These are phyloP conservation scores for Lasiodiplodia hormozganensis DNA, from an alignment of 2,329 filamentous ascomycete species.

Conservation along the genomic window DNA sequence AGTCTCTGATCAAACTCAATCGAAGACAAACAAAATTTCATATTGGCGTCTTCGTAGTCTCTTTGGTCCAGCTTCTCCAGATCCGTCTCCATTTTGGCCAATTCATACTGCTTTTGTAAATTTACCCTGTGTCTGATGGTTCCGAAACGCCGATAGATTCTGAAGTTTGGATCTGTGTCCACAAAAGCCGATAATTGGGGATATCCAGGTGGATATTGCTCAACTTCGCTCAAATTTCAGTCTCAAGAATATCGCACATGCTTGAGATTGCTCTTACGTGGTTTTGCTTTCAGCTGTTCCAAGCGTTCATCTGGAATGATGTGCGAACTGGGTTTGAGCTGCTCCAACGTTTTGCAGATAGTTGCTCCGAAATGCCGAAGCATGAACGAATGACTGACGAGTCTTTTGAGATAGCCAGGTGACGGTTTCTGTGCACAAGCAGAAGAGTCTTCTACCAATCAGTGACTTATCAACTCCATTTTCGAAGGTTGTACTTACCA, in stretches of 20 bases:
- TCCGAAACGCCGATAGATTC: constrained; percentile 31
- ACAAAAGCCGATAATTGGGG: constrained; percentile 30
- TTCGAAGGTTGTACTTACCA: no score
- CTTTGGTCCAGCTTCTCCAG: background rate
- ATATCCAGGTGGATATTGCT: constrained; percentile 29
- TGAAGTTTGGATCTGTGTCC: constrained; percentile 30
- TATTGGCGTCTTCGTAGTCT: background rate
- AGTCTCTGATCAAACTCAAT: background rate
- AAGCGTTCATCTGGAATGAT: background rate
- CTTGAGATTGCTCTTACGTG: background rate
- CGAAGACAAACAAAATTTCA: background rate
- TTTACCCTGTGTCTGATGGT: constrained; percentile 31
- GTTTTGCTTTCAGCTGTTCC: background rate
- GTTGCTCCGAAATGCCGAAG: no score
- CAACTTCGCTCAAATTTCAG: background rate
- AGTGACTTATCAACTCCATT: no score
- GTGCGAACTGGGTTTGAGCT: no score
- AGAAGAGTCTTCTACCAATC: no score
- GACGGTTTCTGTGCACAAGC: no score
- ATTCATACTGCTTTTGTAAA: constrained; percentile 29
- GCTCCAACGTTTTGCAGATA: no score
- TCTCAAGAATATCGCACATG: background rate
- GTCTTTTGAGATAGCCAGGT: no score
- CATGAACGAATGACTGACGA: no score
- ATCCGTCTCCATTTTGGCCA: constrained; percentile 26